Evolutionary conservation across 495 filamentous ascomycete genomes (phyloP).

Genomic region (Neurospora pannonica): DNA sequence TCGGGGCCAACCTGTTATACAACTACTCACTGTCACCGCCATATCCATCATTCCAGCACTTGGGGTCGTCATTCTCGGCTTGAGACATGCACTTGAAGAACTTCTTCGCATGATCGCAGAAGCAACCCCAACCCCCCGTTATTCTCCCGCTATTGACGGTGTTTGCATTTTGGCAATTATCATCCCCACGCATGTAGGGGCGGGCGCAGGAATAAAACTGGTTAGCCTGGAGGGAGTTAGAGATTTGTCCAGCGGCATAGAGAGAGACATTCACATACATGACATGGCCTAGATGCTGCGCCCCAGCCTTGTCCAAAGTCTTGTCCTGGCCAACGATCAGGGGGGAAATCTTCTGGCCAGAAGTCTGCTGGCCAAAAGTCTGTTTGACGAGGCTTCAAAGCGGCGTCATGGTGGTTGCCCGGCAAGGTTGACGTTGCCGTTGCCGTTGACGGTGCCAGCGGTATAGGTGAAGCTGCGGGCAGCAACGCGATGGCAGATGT

Average conservation of each 20-base stretch:
- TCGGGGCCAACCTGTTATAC: neutral
- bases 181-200: neutral
- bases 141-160: neutral
- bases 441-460: neutral
- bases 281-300: neutral
- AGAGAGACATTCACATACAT: neutral
- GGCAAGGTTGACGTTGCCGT: neutral
- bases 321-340: neutral
- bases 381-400: neutral
- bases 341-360: neutral
- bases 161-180: neutral
- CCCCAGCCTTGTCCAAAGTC: neutral
- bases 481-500: neutral
- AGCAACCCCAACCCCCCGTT: neutral
- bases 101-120: neutral
- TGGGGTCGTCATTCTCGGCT: neutral
- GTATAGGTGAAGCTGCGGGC: neutral
- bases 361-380: neutral
- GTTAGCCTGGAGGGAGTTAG: neutral
- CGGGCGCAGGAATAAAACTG: neutral
- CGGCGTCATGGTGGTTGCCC: neutral
- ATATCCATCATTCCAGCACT: neutral
- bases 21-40: neutral
- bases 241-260: neutral
- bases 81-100: neutral